These are phyloP conservation scores for Amanita pallidorosea DNA, from an alignment of 768 basidiomycete genomes.

Conservation along the genomic window DNA sequence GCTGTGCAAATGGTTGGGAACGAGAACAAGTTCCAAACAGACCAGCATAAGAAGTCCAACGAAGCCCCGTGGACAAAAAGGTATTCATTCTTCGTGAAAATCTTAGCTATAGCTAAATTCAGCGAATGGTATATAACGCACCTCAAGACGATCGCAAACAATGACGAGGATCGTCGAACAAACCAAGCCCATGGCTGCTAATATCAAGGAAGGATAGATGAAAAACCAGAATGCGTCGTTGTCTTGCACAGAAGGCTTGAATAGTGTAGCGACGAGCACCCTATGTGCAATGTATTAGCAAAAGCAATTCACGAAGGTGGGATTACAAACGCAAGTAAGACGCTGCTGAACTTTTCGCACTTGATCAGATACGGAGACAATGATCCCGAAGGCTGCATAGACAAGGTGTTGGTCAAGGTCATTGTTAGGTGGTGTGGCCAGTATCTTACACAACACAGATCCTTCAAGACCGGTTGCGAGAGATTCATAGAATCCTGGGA, in stretches of 20 bases:
- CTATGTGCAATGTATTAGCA: no score
- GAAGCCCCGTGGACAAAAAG: not conserved
- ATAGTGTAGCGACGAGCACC: not conserved
- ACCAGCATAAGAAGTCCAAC: no score
- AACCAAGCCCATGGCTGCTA: not conserved
- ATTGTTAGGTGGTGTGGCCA: no score
- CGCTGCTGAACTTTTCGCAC: not conserved
- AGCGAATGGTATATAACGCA: not conserved
- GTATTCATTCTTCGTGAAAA: not conserved
- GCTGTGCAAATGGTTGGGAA: not conserved
- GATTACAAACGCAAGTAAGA: constrained; percentile 1
- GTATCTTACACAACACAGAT: no score
- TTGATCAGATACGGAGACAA: no score
- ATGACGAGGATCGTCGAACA: constrained; percentile 2
- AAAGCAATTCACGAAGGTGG: not conserved
- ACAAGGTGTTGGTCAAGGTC: no score
- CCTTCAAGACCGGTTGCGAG: no score
- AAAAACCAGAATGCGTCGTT: not conserved
- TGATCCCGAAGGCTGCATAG: no score
- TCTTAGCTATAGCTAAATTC: not conserved
- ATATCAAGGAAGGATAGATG: not conserved
- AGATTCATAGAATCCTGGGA: no score
- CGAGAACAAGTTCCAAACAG: not conserved
- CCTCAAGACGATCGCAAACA: not conserved
- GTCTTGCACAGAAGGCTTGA: not conserved